Base-by-base conservation (phyloP, 768 basidiomycete species). In the Trametes maxima region DNA sequence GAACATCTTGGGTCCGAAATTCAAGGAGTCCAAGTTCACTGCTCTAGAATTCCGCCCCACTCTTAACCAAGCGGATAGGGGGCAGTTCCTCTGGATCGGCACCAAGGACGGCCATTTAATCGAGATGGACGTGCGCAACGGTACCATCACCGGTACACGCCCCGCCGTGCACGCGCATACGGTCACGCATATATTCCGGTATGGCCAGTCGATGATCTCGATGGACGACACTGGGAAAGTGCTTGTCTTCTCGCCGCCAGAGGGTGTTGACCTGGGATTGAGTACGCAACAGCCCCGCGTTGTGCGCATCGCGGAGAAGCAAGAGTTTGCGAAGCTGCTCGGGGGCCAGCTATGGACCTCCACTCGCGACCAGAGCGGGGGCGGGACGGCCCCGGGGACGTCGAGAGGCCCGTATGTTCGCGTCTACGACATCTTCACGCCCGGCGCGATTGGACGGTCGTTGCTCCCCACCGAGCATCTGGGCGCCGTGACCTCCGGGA, bases 81-180 rank as follows among this genome's bases (percentile, higher is more conserved):
- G 90, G 2, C 78, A 78, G 33, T 80, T 84, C 56, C 67, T 94
- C 2, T 98, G 95, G 95, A 75, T 89, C 12, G 96, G 95, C 4
- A 93, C 93, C 28, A 94, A 91, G 75, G 94, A 96, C 24, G 96
- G 96, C 0, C 86, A 90, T 71, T 60, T 99, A 24, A 80, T 88
- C 65, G 95, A 97, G 77, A 65, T 96, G 57, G 93, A 98, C 69
- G 77, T 90, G 40, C 74, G 81, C 54, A 85, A 80, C 2, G 89
- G 87, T 0, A 65, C 67, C 5, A 73, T 94, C 19, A 78, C 79
- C 1, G 85, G 83, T 14, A 76, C 80, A 35, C 90, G 87, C 62
- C 77, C 80, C 37, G 77, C 79, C 13, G 84, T 83, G 0, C 95
- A 97, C 68, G 68, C 84, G 0, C 80, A 86, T 57, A 74, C 88